A percentile compares a stretch with the other conserved stretches of the same genome.
Evolutionary conservation across 169 alveolate genomes (phyloP).

Genomic region (Plasmodium relictum): DNA sequence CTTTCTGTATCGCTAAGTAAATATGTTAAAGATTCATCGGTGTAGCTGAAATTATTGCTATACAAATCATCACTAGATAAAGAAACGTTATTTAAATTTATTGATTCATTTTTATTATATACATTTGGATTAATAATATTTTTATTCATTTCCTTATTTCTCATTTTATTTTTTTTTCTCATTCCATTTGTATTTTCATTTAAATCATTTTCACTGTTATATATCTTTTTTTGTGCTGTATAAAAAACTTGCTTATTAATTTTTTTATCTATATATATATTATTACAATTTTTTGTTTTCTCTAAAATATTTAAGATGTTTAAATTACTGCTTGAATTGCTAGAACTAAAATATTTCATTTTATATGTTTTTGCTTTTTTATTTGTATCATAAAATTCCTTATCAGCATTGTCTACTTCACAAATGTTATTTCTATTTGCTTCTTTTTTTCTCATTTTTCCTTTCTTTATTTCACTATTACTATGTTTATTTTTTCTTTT

Average conservation of each 20-base stretch:
- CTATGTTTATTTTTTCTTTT: slow-evolving; percentile 10
- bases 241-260: slow-evolving; percentile 59
- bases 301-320: slow-evolving; percentile 38
- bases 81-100: background rate
- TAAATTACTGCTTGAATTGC: slow-evolving; percentile 39
- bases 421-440: background rate
- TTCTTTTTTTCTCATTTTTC: background rate
- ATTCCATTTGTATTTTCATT: slow-evolving; percentile 5
- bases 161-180: background rate
- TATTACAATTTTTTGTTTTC: slow-evolving; percentile 22
- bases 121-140: background rate
- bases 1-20: slow-evolving; percentile 12
- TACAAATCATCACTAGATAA: background rate
- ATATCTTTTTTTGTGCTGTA: slow-evolving; percentile 18
- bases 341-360: slow-evolving; percentile 54
- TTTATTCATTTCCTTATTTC: background rate
- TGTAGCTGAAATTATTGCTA: background rate
- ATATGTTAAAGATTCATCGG: background rate
- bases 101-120: background rate
- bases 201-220: slow-evolving; percentile 28
- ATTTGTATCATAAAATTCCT: background rate
- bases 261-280: slow-evolving; percentile 54
- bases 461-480: background rate
- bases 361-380: slow-evolving; percentile 10
- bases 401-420: background rate